These are phyloP conservation scores for Solanum rostratum DNA, from an alignment of 257 asterid genomes.

Conservation along the genomic window DNA sequence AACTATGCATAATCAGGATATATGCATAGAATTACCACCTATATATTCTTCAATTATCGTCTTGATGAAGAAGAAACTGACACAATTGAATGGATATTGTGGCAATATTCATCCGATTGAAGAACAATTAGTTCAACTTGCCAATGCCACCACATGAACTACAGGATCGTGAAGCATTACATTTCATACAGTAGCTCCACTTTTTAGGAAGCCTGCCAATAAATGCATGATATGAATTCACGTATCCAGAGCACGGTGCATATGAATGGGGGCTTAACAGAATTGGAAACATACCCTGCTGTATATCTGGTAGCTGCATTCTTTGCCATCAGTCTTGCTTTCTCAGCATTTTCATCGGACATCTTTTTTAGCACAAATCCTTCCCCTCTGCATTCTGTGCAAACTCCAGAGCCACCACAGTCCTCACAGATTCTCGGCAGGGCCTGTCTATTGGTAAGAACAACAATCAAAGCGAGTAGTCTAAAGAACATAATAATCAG, in stretches of 20 bases:
- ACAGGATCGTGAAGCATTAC: conserved; percentile 78
- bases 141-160: conserved; percentile 72
- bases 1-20: not conserved
- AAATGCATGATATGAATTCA: not conserved
- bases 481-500: not conserved
- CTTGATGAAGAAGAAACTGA: not conserved
- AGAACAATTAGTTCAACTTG: conserved; percentile 23
- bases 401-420: conserved; percentile 75
- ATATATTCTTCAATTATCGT: not conserved
- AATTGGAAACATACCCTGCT: conserved; percentile 51
- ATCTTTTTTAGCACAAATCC: conserved; percentile 70
- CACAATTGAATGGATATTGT: not conserved
- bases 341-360: conserved; percentile 59
- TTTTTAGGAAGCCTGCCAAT: conserved; percentile 74
- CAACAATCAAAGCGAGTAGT: not conserved
- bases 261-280: not conserved
- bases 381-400: conserved; percentile 86
- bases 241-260: not conserved
- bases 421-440: conserved; percentile 46
- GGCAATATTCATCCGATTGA: not conserved
- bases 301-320: conserved; percentile 84
- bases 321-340: conserved; percentile 59
- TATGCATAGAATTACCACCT: not conserved
- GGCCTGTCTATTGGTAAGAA: conserved; percentile 24
- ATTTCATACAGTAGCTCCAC: conserved; percentile 95